These are phyloP conservation scores for Nelumbo lutea DNA, from an alignment of 164 flowering plant species.

Conservation along the genomic window DNA sequence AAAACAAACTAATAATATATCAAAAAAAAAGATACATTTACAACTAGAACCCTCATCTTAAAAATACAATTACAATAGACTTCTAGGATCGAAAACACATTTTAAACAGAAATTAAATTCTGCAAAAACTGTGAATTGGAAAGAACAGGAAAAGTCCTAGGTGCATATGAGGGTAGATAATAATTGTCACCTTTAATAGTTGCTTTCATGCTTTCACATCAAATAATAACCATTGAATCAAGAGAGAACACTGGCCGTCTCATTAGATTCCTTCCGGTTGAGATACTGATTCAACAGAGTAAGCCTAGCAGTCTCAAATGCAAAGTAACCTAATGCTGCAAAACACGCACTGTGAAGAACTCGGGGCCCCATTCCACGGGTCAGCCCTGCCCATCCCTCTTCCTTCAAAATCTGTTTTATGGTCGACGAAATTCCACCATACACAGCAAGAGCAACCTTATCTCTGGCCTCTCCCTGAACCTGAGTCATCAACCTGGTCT, in stretches of 20 bases:
- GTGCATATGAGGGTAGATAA: neutral
- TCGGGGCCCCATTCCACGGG: conserved; percentile 87
- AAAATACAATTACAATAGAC: neutral
- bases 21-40: neutral
- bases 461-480: conserved; percentile 41
- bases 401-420: conserved; percentile 79
- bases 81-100: neutral
- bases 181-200: neutral
- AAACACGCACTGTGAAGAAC: conserved; percentile 92
- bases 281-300: conserved; percentile 65
- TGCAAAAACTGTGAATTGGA: neutral
- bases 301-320: conserved; percentile 96
- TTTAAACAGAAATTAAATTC: neutral
- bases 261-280: conserved; percentile 32
- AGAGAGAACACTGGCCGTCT: conserved; percentile 22
- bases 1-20: no score
- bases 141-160: neutral
- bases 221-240: conserved; percentile 11
- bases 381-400: conserved; percentile 89
- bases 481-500: conserved; percentile 99
- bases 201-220: neutral
- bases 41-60: neutral
- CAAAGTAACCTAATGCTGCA: conserved; percentile 92
- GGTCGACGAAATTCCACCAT: conserved; percentile 54
- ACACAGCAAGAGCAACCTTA: conserved; percentile 47